Evolutionary conservation across 352 stramenopile species (phyloP).

Genomic region (Aphanomyces astaci): DNA sequence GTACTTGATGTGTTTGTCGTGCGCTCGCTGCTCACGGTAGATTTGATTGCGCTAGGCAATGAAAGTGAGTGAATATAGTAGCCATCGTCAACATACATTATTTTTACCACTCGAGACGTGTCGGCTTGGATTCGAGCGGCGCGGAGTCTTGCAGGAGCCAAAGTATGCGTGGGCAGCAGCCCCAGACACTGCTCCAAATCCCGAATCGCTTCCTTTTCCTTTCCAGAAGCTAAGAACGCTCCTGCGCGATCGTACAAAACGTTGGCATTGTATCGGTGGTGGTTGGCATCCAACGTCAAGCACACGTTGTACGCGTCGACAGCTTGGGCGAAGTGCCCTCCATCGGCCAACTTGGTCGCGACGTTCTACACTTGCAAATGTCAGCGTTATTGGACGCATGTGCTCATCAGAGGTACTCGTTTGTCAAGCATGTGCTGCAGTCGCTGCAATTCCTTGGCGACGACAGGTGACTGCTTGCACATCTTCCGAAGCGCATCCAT

Average conservation of each 20-base stretch:
- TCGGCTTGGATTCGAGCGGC: background rate
- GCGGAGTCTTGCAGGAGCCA: background rate
- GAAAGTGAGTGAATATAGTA: background rate
- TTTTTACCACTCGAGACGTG: conserved; percentile 9
- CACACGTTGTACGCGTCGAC: background rate
- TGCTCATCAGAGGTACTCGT: too few relatives aligned
- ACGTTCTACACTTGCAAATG: too few relatives aligned
- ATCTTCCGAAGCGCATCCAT: conserved; percentile 5
- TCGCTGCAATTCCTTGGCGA: background rate
- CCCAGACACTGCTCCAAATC: background rate
- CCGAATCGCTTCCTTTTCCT: background rate
- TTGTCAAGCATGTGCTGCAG: conserved; percentile 1
- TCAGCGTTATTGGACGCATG: too few relatives aligned
- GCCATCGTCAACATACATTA: background rate
- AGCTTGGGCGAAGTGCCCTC: background rate
- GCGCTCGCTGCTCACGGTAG: conserved; percentile 15
- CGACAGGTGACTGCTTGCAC: background rate
- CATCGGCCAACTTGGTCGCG: background rate
- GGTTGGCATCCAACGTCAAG: background rate
- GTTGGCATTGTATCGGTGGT: conserved; percentile 2
- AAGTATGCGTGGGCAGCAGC: background rate
- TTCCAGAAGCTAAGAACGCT: background rate
- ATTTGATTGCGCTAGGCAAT: conserved; percentile 6
- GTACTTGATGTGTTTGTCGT: conserved; percentile 11
- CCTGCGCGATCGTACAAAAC: conserved; percentile 12